phyloP scores from a whole-genome alignment of 192 early-diverging fungal species.

The Entomortierella beljakovae region DNA sequence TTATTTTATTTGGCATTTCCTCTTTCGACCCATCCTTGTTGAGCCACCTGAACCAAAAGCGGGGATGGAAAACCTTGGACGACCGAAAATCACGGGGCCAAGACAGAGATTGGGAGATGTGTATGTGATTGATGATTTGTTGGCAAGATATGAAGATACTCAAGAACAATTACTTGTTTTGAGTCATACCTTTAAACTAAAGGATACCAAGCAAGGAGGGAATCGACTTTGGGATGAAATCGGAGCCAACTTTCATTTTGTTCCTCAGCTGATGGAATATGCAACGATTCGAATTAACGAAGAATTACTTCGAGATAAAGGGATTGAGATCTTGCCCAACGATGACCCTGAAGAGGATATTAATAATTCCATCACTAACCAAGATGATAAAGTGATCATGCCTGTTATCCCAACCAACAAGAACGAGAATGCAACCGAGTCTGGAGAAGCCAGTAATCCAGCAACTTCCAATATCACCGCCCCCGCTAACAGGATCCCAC shows the following conservation, averaged over 20 bases:
- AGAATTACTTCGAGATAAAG: constrained; percentile 7
- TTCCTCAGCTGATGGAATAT: constrained; percentile 37
- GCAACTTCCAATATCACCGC: background rate
- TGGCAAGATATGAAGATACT: constrained; percentile 12
- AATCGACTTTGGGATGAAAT: constrained; percentile 9
- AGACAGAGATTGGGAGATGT: background rate
- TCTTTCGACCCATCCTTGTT: constrained; percentile 9
- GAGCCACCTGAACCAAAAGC: background rate
- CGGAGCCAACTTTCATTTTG: constrained; percentile 30
- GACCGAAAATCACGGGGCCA: background rate
- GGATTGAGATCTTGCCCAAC: constrained; percentile 9
- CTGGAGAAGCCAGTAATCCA: background rate
- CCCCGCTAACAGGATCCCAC: constrained; percentile 6
- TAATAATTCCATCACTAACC: background rate
- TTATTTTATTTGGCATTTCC: constrained; percentile 31
- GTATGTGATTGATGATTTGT: constrained; percentile 22
- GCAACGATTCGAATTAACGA: constrained; percentile 10
- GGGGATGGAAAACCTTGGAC: constrained; percentile 1
- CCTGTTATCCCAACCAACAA: background rate
- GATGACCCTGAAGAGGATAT: constrained; percentile 29
- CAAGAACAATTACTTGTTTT: constrained; percentile 16
- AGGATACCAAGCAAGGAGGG: background rate
- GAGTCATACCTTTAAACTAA: constrained; percentile 31
- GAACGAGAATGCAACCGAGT: background rate
- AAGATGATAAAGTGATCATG: background rate